phyloP scores from a whole-genome alignment of 805 yeast genomes.

The Ogataea neopini region DNA sequence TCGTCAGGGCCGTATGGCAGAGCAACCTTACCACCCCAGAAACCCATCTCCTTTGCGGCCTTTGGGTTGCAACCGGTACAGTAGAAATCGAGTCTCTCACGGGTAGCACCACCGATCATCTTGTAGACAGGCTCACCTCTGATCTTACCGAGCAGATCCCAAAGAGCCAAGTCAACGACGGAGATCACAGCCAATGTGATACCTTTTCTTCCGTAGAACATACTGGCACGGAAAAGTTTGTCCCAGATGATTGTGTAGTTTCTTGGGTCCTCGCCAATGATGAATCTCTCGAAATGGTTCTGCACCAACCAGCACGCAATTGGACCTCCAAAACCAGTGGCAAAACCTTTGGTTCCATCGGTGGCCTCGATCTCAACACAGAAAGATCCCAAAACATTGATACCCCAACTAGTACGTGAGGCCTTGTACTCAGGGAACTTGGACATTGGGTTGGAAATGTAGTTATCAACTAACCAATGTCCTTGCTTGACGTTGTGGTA shows the following conservation, averaged over 20 bases:
- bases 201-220: conserved; percentile 55
- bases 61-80: conserved; percentile 50
- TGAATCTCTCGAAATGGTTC: conserved; percentile 47
- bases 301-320: conserved; percentile 50
- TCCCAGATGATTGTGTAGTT: conserved; percentile 48
- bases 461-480: conserved; percentile 50
- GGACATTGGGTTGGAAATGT: conserved; percentile 52
- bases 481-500: conserved; percentile 50
- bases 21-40: conserved; percentile 56
- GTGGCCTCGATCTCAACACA: conserved; percentile 49
- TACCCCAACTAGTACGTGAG: conserved; percentile 50
- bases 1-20: conserved; percentile 53
- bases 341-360: conserved; percentile 51
- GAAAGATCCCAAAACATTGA: conserved; percentile 51
- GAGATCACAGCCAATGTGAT: conserved; percentile 47
- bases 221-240: conserved; percentile 48
- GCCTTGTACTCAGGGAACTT: conserved; percentile 45
- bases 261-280: conserved; percentile 49
- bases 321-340: conserved; percentile 56
- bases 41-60: conserved; percentile 51
- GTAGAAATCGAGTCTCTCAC: conserved; percentile 46
- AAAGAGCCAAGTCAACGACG: conserved; percentile 49
- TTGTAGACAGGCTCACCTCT: conserved; percentile 53
- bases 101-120: conserved; percentile 52
- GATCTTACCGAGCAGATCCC: conserved; percentile 52